Conservation (phyloP, 2,329 filamentous ascomycete genomes). For the Mollisiaceae sp. region DNA sequence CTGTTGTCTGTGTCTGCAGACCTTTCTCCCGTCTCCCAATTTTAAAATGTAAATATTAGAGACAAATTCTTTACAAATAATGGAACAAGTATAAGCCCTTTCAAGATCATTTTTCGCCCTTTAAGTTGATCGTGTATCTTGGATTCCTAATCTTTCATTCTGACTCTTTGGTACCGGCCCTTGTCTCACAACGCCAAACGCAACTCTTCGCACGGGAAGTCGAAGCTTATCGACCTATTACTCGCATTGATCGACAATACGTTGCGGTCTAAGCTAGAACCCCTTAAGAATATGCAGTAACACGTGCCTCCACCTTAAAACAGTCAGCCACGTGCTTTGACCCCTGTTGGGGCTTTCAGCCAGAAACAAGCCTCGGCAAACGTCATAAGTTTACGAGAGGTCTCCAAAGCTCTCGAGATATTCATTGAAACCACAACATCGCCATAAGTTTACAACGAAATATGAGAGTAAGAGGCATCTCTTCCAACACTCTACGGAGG, state of each 20-base stretch:
- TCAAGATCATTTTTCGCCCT: neutral
- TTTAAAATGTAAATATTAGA: slow-evolving; percentile 8
- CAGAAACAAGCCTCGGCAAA: slow-evolving; percentile 9
- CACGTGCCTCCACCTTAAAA: slow-evolving; percentile 14
- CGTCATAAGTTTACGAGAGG: slow-evolving; percentile 16
- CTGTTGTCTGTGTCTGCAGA: neutral
- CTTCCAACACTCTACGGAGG: slow-evolving; percentile 25
- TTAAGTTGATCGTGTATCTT: neutral
- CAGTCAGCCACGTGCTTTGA: slow-evolving; percentile 15
- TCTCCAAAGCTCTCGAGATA: neutral
- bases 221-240: neutral
- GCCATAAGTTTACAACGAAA: slow-evolving; percentile 30
- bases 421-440: slow-evolving; percentile 9
- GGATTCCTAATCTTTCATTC: neutral
- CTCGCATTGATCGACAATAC: slow-evolving; percentile 5
- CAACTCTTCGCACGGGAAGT: slow-evolving; percentile 1
- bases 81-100: neutral
- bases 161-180: neutral
- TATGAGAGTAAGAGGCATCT: slow-evolving; percentile 23
- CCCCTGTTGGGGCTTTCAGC: slow-evolving; percentile 8
- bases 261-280: slow-evolving; percentile 9
- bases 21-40: neutral
- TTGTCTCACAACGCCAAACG: neutral
- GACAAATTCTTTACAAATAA: neutral
- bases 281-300: slow-evolving; percentile 9